Conservation (phyloP, 805 yeast species). For the Candida caryicola region DNA sequence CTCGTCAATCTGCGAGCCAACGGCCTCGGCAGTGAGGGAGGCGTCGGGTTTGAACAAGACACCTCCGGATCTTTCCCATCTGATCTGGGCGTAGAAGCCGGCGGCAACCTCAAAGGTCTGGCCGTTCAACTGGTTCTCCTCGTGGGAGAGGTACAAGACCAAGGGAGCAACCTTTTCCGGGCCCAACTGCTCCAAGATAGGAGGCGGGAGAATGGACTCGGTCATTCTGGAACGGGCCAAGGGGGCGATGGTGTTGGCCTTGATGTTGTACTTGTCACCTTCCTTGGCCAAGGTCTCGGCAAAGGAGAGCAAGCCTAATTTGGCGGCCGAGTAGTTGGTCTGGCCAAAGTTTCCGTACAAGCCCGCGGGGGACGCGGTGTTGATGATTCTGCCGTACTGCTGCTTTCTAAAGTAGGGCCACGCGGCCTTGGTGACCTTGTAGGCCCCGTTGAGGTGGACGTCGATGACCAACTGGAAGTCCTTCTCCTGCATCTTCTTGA, state of each 20-base stretch:
- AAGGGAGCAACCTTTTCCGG: slow-evolving; percentile 93
- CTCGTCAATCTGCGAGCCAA: slow-evolving; percentile 62
- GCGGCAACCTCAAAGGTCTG: slow-evolving; percentile 91
- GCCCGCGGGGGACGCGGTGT: slow-evolving; percentile 98
- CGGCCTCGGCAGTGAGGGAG: slow-evolving; percentile 79
- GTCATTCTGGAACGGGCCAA: slow-evolving; percentile 97
- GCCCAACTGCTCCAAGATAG: slow-evolving; percentile 70
- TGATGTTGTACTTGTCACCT: slow-evolving; percentile 80
- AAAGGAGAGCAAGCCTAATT: slow-evolving; percentile 83
- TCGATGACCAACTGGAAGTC: slow-evolving; percentile 78
- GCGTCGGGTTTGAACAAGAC: slow-evolving; percentile 76
- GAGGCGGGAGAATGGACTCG: slow-evolving; percentile 82
- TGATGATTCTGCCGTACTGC: slow-evolving; percentile 81
- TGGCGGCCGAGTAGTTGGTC: slow-evolving; percentile 92
- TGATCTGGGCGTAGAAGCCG: slow-evolving; percentile 84
- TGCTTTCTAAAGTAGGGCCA: slow-evolving; percentile 89
- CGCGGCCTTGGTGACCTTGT: slow-evolving; percentile 78
- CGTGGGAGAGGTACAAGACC: slow-evolving; percentile 77
- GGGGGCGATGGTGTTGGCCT: slow-evolving; percentile 87
- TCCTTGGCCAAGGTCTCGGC: slow-evolving; percentile 95
- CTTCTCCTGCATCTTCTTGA: slow-evolving; percentile 79
- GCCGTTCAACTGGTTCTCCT: slow-evolving; percentile 57
- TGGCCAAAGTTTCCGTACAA: slow-evolving; percentile 96
- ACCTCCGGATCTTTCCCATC: slow-evolving; percentile 95
- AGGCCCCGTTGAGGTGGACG: slow-evolving; percentile 90